Conservation (phyloP, 345 rosid genomes). For the Linum tenue region DNA sequence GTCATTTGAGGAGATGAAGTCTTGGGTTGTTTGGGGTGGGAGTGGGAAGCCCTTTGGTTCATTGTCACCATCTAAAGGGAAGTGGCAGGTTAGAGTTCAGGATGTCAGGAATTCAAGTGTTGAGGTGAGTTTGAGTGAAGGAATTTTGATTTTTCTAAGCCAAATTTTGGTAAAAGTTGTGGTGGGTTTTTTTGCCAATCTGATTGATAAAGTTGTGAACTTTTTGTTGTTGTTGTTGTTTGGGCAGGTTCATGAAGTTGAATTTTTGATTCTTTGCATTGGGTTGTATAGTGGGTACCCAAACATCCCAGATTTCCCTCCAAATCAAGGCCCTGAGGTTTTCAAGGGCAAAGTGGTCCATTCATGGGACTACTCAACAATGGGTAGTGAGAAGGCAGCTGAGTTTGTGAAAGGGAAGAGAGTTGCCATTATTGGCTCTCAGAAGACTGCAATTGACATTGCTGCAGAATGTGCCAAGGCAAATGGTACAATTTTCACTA, state of each 20-base stretch:
- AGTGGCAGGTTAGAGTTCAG: constrained; percentile 29
- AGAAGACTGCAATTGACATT: constrained; percentile 31
- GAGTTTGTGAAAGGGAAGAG: constrained; percentile 24
- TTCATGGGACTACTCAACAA: constrained; percentile 25
- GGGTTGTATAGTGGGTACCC: constrained; percentile 27
- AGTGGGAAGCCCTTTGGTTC: constrained; percentile 27
- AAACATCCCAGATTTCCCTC: constrained; percentile 29
- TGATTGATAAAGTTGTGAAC: too few relatives aligned
- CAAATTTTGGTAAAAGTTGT: too few relatives aligned
- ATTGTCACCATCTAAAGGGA: constrained; percentile 13
- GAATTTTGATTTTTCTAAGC: too few relatives aligned
- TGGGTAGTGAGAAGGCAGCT: constrained; percentile 14
- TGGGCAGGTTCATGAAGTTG: constrained; percentile 25
- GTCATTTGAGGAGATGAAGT: constrained; percentile 21
- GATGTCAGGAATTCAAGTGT: constrained; percentile 7
- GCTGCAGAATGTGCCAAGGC: constrained; percentile 29
- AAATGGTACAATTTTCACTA: constrained; percentile 17
- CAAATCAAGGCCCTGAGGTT: constrained; percentile 17
- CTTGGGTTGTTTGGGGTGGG: constrained; percentile 35
- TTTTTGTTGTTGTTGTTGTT: too few relatives aligned
- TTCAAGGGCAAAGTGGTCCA: constrained; percentile 31
- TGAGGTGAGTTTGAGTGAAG: constrained; percentile 10
- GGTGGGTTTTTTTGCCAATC: too few relatives aligned
- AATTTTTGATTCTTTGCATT: constrained; percentile 30
- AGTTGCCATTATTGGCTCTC: constrained; percentile 25